A percentile compares a stretch with the other conserved stretches of the same genome.
Evolutionary conservation across 2,329 filamentous ascomycete genomes (phyloP).

Genomic region (Akanthomyces uredinophilus): DNA sequence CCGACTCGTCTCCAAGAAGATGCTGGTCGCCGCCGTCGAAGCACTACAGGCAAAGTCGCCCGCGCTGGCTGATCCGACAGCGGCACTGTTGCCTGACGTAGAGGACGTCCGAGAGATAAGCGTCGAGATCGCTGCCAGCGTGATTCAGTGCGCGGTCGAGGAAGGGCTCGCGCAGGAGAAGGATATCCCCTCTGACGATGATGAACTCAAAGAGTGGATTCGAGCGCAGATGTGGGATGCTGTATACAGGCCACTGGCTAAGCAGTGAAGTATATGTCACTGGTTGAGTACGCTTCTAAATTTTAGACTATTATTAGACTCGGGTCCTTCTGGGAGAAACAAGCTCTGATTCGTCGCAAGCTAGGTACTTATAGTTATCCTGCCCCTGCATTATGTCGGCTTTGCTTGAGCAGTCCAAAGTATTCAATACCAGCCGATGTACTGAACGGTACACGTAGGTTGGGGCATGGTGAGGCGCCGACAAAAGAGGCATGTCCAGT

Average conservation of each 20-base stretch:
- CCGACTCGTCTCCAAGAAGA: conserved; percentile 63
- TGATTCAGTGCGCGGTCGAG: conserved; percentile 65
- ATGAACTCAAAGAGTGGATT: conserved; percentile 65
- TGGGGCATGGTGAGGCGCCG: too few species aligned
- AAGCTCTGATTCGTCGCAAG: too few species aligned
- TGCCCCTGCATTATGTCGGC: too few species aligned
- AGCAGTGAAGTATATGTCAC: background rate
- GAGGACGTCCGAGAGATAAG: conserved; percentile 69
- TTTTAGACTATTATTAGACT: too few species aligned
- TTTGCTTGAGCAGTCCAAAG: too few species aligned
- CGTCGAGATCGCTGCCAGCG: conserved; percentile 68
- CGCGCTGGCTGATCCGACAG: conserved; percentile 56
- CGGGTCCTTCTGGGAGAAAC: too few species aligned
- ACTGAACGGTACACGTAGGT: too few species aligned
- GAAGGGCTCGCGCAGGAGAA: conserved; percentile 63
- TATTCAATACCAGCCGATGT: too few species aligned
- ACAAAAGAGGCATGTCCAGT: too few species aligned
- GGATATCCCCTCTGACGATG: conserved; percentile 55
- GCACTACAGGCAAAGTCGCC: conserved; percentile 69
- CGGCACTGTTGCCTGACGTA: conserved; percentile 71
- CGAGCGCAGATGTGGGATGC: conserved; percentile 76
- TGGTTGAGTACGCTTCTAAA: too few species aligned
- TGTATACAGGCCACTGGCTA: conserved; percentile 56
- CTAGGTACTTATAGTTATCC: too few species aligned
- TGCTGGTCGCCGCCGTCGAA: conserved; percentile 76